These are phyloP conservation scores for Exophiala spinifera DNA, from an alignment of 2,329 filamentous ascomycete genomes.

Conservation along the genomic window DNA sequence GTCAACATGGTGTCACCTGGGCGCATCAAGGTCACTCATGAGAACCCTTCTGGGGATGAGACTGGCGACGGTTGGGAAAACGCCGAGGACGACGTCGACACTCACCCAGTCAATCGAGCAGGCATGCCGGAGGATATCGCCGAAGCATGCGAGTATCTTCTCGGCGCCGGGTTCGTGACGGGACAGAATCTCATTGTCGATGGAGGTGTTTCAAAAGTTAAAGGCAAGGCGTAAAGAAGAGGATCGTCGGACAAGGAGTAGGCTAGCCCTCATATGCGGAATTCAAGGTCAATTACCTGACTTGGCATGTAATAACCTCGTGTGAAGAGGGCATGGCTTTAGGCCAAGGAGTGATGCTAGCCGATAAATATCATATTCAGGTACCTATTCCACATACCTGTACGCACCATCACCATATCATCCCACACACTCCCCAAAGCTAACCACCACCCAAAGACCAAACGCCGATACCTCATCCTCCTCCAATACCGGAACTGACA, in stretches of 20 bases:
- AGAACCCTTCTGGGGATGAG: slow-evolving; percentile 46
- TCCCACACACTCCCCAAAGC: no score
- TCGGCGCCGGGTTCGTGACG: slow-evolving; percentile 28
- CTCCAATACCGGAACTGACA: no score
- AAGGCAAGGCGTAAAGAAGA: slow-evolving; percentile 16
- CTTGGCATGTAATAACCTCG: no score
- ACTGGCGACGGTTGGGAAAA: slow-evolving; percentile 40
- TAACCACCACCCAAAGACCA: no score
- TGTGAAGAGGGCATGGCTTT: no score
- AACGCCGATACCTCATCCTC: no score
- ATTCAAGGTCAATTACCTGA: background rate
- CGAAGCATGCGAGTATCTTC: slow-evolving; percentile 40
- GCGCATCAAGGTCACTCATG: slow-evolving; percentile 47
- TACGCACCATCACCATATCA: no score
- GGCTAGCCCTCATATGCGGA: no score
- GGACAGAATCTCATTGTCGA: slow-evolving; percentile 30
- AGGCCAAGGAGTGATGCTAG: no score
- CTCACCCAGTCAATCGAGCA: slow-evolving; percentile 45
- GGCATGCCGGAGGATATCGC: slow-evolving; percentile 47
- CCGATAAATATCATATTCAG: no score
- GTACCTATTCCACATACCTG: no score
- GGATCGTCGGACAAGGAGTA: no score
- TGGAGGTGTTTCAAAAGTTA: slow-evolving; percentile 29
- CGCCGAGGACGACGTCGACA: slow-evolving; percentile 40
- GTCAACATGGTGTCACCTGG: slow-evolving; percentile 46